Conservation (phyloP, 805 yeast genomes). For the Lipomyces oligophaga region DNA sequence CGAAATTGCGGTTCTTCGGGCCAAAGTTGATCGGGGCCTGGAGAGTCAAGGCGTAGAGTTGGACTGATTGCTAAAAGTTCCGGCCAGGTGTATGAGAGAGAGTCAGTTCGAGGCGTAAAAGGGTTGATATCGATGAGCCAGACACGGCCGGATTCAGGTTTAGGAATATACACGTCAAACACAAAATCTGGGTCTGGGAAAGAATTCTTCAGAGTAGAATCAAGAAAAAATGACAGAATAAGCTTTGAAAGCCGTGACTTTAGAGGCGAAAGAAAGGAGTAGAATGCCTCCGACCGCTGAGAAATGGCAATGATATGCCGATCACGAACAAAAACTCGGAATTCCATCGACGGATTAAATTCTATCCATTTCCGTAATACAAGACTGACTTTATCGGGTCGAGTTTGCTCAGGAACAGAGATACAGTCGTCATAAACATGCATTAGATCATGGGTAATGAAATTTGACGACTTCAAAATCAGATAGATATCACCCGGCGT, state of each 20-base stretch:
- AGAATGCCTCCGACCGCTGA: constrained; percentile 84
- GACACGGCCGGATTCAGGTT: constrained; percentile 50
- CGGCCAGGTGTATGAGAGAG: constrained; percentile 78
- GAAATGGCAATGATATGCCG: constrained; percentile 64
- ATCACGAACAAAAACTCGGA: constrained; percentile 74
- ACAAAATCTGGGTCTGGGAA: constrained; percentile 47
- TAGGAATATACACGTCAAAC: constrained; percentile 78
- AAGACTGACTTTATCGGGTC: constrained; percentile 50
- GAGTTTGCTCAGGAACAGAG: background rate
- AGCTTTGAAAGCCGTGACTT: constrained; percentile 46
- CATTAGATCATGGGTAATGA: constrained; percentile 77
- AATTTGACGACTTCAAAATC: constrained; percentile 80
- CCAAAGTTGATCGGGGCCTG: constrained; percentile 38
- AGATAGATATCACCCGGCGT: constrained; percentile 73
- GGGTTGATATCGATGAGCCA: constrained; percentile 85
- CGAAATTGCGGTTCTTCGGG: constrained; percentile 44
- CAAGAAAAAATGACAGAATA: constrained; percentile 57
- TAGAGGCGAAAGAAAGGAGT: constrained; percentile 59
- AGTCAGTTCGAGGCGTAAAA: constrained; percentile 66
- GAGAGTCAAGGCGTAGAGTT: constrained; percentile 32
- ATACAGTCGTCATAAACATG: constrained; percentile 57
- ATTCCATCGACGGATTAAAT: constrained; percentile 86
- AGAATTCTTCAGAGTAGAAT: constrained; percentile 44
- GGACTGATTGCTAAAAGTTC: constrained; percentile 50
- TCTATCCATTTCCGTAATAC: constrained; percentile 79